Percentiles rank a stretch among this genome's conserved stretches.
Conservation (phyloP, 371 early-diverging fungal species). For the Mortierella sp. region DNA sequence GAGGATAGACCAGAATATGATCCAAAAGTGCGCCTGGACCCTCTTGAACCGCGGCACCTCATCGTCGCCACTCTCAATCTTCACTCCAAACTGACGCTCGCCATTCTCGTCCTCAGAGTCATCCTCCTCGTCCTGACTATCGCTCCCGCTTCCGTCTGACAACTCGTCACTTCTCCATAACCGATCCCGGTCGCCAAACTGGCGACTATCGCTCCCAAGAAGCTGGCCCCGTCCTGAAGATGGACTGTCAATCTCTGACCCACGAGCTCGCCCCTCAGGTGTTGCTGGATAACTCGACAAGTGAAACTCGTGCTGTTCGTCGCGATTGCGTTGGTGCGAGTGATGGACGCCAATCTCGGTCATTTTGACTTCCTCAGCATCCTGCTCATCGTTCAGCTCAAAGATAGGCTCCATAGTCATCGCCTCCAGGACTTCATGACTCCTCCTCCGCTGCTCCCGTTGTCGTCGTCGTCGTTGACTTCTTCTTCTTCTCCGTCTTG, state of each 20-base stretch:
- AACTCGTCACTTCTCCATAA: background rate
- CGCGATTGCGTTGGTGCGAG: background rate
- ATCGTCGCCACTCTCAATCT: slow-evolving; percentile 52
- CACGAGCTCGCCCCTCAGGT: background rate
- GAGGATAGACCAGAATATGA: slow-evolving; percentile 40
- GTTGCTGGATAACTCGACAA: background rate
- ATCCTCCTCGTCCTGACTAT: background rate
- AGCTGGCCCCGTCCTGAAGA: background rate
- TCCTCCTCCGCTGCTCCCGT: slow-evolving; percentile 10
- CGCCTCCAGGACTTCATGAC: slow-evolving; percentile 43
- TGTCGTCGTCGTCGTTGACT: slow-evolving; percentile 6
- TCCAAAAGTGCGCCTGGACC: slow-evolving; percentile 52
- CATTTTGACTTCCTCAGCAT: slow-evolving; percentile 52
- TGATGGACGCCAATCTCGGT: slow-evolving; percentile 24
- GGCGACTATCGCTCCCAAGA: slow-evolving; percentile 2
- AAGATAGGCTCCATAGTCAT: slow-evolving; percentile 49
- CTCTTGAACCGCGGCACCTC: slow-evolving; percentile 40
- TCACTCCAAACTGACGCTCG: slow-evolving; percentile 44
- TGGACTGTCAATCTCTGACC: background rate
- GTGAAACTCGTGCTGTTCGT: slow-evolving; percentile 1
- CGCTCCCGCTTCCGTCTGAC: background rate
- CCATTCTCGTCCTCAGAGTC: slow-evolving; percentile 35
- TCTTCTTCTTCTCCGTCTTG: background rate
- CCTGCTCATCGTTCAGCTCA: slow-evolving; percentile 47
- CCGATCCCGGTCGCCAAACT: background rate